phyloP scores from a whole-genome alignment of 2,329 filamentous ascomycete species.

The Parascedosporium putredinis region DNA sequence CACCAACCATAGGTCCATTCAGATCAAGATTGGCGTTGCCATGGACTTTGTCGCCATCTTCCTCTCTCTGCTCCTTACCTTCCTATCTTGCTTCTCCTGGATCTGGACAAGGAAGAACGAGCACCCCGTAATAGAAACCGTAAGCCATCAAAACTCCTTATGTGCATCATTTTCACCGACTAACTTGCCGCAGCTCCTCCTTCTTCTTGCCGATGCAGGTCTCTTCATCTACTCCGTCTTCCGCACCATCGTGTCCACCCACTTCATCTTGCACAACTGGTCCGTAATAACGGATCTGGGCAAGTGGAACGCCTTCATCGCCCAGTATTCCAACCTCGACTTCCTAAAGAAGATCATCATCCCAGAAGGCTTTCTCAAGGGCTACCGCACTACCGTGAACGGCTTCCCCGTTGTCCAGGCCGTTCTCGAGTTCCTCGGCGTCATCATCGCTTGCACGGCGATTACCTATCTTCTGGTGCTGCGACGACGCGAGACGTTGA shows the following conservation, averaged over 20 bases:
- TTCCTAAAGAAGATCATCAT: neutral
- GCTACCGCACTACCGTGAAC: neutral
- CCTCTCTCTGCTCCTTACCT: neutral
- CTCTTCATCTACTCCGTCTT: neutral
- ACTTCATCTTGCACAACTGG: neutral
- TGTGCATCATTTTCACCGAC: neutral
- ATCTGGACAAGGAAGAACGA: neutral
- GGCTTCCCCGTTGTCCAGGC: slow-evolving; percentile 3
- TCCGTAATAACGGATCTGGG: neutral
- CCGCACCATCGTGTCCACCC: neutral
- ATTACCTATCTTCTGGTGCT: neutral
- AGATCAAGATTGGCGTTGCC: slow-evolving; percentile 1
- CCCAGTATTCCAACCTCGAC: neutral
- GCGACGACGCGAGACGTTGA: neutral
- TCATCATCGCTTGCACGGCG: neutral
- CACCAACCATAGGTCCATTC: neutral
- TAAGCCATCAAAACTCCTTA: neutral
- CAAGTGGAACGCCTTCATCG: neutral
- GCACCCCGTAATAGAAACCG: neutral
- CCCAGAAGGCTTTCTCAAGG: neutral
- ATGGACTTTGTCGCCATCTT: neutral
- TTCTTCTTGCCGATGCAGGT: neutral
- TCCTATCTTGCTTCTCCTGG: neutral
- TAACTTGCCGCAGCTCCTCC: neutral
- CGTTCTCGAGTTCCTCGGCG: neutral